Conservation (phyloP, 129 eudicot species). For the Escallonia herrerae region DNA sequence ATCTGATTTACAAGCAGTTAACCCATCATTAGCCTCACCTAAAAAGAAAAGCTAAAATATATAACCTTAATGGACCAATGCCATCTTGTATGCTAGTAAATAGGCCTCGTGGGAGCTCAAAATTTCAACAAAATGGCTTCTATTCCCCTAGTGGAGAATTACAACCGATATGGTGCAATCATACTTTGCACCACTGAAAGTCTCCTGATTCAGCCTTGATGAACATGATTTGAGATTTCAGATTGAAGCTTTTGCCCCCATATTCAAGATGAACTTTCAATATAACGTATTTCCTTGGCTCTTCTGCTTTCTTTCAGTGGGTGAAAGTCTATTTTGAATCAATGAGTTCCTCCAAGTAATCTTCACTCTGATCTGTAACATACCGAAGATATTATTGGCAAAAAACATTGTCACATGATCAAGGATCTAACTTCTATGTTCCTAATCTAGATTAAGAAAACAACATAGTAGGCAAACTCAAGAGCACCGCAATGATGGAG, state of each 20-base stretch:
- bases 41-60: not conserved
- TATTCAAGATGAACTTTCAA: constrained; percentile 10
- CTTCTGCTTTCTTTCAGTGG: constrained; percentile 25
- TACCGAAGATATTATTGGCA: not conserved
- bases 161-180: not conserved
- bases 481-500: no score
- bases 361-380: constrained; percentile 28
- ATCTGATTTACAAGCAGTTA: constrained; percentile 14
- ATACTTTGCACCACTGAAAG: not conserved
- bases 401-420: not conserved
- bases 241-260: constrained; percentile 19
- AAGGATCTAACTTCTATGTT: no score
- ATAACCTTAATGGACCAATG: constrained; percentile 16
- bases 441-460: no score
- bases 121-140: constrained; percentile 6
- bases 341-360: constrained; percentile 7
- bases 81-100: not conserved
- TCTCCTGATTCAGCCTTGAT: not conserved
- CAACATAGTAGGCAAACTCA: no score
- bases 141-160: constrained; percentile 5
- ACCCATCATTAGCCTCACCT: constrained; percentile 10
- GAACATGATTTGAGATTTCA: constrained; percentile 14
- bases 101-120: constrained; percentile 9
- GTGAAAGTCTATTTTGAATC: constrained; percentile 19
- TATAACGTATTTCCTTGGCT: constrained; percentile 23